Evolutionary conservation across 192 early-diverging fungal species (phyloP).

Genomic region (Rhizophagus prolifer): DNA sequence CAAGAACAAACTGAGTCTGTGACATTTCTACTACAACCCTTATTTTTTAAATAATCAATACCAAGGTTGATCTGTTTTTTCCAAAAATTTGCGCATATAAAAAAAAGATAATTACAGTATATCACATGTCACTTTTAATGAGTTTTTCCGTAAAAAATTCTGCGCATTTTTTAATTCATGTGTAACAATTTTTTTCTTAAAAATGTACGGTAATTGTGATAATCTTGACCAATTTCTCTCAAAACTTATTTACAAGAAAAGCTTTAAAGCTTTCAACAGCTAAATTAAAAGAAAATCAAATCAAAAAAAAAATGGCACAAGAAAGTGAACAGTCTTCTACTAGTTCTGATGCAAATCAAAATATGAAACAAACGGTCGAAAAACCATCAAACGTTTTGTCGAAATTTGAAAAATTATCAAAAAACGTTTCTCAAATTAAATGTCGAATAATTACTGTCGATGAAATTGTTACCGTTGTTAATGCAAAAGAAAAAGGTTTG

Average conservation of each 20-base stretch:
- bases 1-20: neutral
- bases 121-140: neutral
- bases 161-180: no score
- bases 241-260: no score
- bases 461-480: neutral
- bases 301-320: neutral
- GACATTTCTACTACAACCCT: neutral
- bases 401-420: neutral
- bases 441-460: neutral
- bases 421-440: neutral
- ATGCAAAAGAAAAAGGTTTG: neutral
- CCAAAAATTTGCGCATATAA: neutral
- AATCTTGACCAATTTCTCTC: no score
- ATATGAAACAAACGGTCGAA: neutral
- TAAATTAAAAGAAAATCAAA: no score
- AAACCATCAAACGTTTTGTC: neutral
- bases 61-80: neutral
- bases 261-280: no score
- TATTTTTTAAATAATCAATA: neutral
- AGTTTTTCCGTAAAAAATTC: neutral
- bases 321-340: neutral
- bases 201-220: no score
- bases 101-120: neutral
- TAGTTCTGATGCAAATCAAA: neutral
- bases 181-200: no score